Conservation (phyloP, 345 rosid species). For the Camelina neglecta region DNA sequence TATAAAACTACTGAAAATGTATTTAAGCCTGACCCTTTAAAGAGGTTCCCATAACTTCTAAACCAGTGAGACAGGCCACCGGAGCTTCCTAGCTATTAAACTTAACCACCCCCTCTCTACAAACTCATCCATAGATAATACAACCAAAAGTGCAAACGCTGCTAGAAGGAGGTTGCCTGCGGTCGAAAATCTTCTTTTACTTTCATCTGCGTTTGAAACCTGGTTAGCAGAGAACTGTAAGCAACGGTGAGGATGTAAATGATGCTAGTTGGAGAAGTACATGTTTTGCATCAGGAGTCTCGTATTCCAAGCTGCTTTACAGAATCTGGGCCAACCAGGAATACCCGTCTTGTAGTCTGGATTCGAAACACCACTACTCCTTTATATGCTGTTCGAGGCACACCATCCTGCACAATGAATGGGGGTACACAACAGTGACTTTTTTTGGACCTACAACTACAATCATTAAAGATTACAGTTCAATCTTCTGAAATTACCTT, state of each 20-base stretch:
- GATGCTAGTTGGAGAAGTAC: conserved; percentile 32
- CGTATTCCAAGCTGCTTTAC: conserved; percentile 61
- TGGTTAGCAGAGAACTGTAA: conserved; percentile 23
- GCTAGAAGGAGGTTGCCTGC: conserved; percentile 25
- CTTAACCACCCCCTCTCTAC: conserved; percentile 5
- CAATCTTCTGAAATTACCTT: conserved; percentile 56
- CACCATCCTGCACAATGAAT: conserved; percentile 71
- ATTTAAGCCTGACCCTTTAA: conserved; percentile 18
- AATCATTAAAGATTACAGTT: conserved; percentile 18
- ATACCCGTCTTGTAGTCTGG: conserved; percentile 66
- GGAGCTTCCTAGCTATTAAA: conserved; percentile 25
- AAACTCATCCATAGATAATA: conserved; percentile 24
- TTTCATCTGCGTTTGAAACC: conserved; percentile 33
- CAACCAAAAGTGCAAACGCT: conserved; percentile 33
- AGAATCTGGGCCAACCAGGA: conserved; percentile 79
- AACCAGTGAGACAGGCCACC: conserved; percentile 24
- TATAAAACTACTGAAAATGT: conserved; percentile 1
- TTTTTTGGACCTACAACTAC: conserved; percentile 14
- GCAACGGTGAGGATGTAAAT: conserved; percentile 9
- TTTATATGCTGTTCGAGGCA: conserved; percentile 93
- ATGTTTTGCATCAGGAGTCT: conserved; percentile 49
- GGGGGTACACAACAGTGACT: conserved; percentile 11
- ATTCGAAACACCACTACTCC: conserved; percentile 84
- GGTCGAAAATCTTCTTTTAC: conserved; percentile 24
- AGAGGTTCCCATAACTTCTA: conserved; percentile 22